Base-by-base conservation (phyloP, 495 filamentous ascomycete species). In the Penicillium longicatenatum region DNA sequence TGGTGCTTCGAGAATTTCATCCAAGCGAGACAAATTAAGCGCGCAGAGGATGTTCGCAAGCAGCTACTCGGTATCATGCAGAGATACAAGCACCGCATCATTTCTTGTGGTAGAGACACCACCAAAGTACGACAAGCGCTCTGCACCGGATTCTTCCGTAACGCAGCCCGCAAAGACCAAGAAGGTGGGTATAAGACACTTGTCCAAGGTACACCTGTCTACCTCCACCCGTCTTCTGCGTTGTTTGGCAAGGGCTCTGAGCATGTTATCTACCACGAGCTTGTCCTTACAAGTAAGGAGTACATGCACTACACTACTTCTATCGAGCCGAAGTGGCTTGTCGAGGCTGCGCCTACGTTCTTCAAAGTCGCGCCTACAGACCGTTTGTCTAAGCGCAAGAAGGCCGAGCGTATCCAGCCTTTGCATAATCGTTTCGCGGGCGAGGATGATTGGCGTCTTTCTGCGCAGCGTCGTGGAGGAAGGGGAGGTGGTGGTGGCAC, bases 1-100 rank as follows among this genome's bases (percentile, higher is more conserved):
- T 99, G 95, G 95, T 98, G 95, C 64, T 91, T 89, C 54, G 95
- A 99, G 63, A 97, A 99, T 69, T 99, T 95, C 73, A 95, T 99
- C 64, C 94, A 99, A 66, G 91, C 90, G 6, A 84, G 92, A 6
- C 82, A 82, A 12, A 96, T 99, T 82, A 82, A 84, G 41, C 87
- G 94, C 14, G 93, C 90, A 3, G 90, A 95, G 67, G 94, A 99
- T 70, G 92, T 98, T 0, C 84, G 95, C 11, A 84, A 92, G 45
- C 94, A 99, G 72, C 82, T 99, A 2, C 85, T 93, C 16, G 89
- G 89, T 63, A 97, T 98, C 66, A 92, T 99, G 88, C 83, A 90
- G 30, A 82, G 94, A 4, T 94, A 98, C 64, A 85, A 86, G 43
- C 91, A 95, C 60, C 79, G 78, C 1, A 81, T 97, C 61, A 73